A percentile compares a stretch with the other conserved stretches of the same genome.
Evolutionary conservation across 768 basidiomycete genomes (phyloP).

Genomic region (Boletellus sp.): DNA sequence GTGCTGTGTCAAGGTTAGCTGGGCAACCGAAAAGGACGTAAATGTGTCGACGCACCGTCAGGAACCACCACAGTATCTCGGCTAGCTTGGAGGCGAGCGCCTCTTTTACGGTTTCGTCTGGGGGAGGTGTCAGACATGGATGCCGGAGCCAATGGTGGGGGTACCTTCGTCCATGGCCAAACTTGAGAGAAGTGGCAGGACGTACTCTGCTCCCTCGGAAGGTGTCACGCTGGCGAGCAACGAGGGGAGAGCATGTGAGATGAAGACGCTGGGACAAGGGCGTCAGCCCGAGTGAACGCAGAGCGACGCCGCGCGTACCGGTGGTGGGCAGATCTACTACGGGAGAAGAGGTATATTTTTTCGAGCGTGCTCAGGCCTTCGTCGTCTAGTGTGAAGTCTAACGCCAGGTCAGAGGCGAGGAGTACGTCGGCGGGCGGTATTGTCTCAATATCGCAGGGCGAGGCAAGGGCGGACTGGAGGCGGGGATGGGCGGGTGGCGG

Average conservation of each 20-base stretch:
- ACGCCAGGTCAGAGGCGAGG: slow-evolving; percentile 26
- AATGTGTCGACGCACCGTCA: slow-evolving; percentile 45
- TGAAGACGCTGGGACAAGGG: slow-evolving; percentile 61
- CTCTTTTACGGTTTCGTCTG: slow-evolving; percentile 87
- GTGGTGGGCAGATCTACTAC: slow-evolving; percentile 67
- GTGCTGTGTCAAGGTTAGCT: slow-evolving; percentile 39
- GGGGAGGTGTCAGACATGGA: slow-evolving; percentile 9
- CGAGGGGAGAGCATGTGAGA: slow-evolving; percentile 77
- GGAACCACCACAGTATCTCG: slow-evolving; percentile 90
- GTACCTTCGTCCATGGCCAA: slow-evolving; percentile 85
- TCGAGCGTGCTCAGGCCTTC: slow-evolving; percentile 82
- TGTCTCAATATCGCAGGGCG: slow-evolving; percentile 25
- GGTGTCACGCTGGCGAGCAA: slow-evolving; percentile 76
- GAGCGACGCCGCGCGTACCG: slow-evolving; percentile 31
- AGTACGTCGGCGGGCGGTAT: slow-evolving; percentile 26
- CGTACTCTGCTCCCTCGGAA: slow-evolving; percentile 88
- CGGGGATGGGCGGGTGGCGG: slow-evolving; percentile 24
- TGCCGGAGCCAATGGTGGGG: slow-evolving; percentile 5
- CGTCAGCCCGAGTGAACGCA: slow-evolving; percentile 6
- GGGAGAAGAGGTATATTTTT: slow-evolving; percentile 86
- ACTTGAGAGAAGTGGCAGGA: slow-evolving; percentile 81
- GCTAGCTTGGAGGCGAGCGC: slow-evolving; percentile 79
- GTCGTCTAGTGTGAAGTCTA: slow-evolving; percentile 59
- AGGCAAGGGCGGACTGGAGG: slow-evolving; percentile 21
- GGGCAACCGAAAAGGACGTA: slow-evolving; percentile 1